Percentiles rank a stretch among this genome's conserved stretches.
Conservation (phyloP, 1,139 yeast genomes). For the Taiozyma sp. region DNA sequence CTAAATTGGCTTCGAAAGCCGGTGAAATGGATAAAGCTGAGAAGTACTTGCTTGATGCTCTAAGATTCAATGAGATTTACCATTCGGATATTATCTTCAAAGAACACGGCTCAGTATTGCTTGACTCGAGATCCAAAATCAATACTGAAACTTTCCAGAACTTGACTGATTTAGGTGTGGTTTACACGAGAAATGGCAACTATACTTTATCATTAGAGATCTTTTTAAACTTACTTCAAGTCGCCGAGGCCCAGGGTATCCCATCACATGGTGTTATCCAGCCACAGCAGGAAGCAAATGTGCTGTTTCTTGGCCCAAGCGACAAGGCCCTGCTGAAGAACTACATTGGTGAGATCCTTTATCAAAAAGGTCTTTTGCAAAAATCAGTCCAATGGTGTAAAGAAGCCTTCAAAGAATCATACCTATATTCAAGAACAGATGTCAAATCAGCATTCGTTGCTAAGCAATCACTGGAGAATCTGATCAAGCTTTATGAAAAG, state of each 20-base stretch:
- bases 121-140: constrained; percentile 12
- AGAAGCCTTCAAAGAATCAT: constrained; percentile 32
- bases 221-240: constrained; percentile 27
- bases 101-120: constrained; percentile 16
- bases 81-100: constrained; percentile 19
- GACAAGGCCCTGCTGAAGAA: constrained; percentile 40
- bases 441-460: constrained; percentile 13
- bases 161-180: constrained; percentile 27
- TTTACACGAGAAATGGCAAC: constrained; percentile 23
- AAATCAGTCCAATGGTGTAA: constrained; percentile 65
- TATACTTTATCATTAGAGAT: constrained; percentile 27
- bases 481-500: constrained; percentile 12
- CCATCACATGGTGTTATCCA: neutral
- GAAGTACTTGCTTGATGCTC: constrained; percentile 35
- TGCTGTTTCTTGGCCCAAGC: neutral
- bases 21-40: constrained; percentile 29
- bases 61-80: constrained; percentile 28
- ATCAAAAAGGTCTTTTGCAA: constrained; percentile 49
- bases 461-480: constrained; percentile 12
- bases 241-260: constrained; percentile 4
- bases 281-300: constrained; percentile 13
- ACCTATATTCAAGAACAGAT: constrained; percentile 9
- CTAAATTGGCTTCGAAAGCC: constrained; percentile 14
- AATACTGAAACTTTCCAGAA: constrained; percentile 17
- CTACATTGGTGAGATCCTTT: constrained; percentile 61